These are phyloP conservation scores for Paraphaeosphaeria sporulosa DNA, from an alignment of 2,329 filamentous ascomycete genomes.

Conservation along the genomic window DNA sequence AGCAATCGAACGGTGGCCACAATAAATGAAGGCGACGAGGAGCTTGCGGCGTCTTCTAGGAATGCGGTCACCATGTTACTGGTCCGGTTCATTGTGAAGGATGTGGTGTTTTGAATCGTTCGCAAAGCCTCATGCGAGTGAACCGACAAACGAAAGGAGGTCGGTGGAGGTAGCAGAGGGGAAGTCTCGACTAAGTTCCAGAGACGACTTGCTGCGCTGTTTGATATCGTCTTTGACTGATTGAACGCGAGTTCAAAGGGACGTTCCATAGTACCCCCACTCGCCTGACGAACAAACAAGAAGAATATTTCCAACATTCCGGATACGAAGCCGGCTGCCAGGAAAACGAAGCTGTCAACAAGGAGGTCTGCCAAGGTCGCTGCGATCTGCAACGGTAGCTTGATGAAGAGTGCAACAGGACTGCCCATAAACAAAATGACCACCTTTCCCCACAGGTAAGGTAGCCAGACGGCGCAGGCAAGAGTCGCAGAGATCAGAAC, in stretches of 20 bases:
- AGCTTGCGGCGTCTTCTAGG: conserved; percentile 35
- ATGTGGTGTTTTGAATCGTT: conserved; percentile 48
- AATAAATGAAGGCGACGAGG: conserved; percentile 25
- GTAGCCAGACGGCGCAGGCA: conserved; percentile 84
- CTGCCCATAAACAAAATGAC: conserved; percentile 81
- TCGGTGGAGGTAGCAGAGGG: conserved; percentile 36
- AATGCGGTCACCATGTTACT: conserved; percentile 31
- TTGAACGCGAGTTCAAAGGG: conserved; percentile 32
- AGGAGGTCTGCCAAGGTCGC: conserved; percentile 79
- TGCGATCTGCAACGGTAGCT: conserved; percentile 74
- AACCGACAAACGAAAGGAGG: conserved; percentile 46
- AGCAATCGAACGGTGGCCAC: conserved; percentile 27
- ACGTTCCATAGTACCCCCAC: conserved; percentile 32
- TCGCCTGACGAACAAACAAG: conserved; percentile 28
- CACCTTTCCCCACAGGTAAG: conserved; percentile 89
- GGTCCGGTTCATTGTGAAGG: conserved; percentile 42
- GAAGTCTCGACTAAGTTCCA: conserved; percentile 38
- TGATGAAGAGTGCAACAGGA: conserved; percentile 71
- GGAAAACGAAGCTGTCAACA: conserved; percentile 76
- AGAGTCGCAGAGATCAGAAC: conserved; percentile 87
- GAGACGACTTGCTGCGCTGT: conserved; percentile 46
- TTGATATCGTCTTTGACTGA: conserved; percentile 44
- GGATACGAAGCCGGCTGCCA: conserved; percentile 62
- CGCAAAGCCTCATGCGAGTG: conserved; percentile 48
- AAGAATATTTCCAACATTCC: conserved; percentile 43